Conservation (phyloP, 2,329 filamentous ascomycete genomes). For the Cyanodermella asteris region DNA sequence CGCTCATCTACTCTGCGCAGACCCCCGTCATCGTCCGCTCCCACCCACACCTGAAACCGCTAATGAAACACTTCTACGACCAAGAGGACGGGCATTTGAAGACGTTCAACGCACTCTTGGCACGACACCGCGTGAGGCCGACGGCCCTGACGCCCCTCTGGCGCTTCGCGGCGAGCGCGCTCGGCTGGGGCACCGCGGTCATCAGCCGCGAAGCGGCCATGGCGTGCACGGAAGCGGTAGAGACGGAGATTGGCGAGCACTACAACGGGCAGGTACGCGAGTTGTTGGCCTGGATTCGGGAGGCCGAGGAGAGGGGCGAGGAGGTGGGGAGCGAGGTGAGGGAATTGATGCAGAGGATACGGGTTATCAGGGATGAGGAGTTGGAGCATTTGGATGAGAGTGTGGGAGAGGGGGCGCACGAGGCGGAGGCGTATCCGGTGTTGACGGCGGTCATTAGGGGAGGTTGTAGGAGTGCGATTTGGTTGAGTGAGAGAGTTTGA, state of each 20-base stretch:
- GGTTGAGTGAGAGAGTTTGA: slow-evolving; percentile 41
- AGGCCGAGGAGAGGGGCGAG: slow-evolving; percentile 57
- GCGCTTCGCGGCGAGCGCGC: slow-evolving; percentile 53
- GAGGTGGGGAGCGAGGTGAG: slow-evolving; percentile 59
- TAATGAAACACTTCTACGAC: slow-evolving; percentile 97
- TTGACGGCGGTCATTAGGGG: slow-evolving; percentile 68
- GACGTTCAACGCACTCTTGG: slow-evolving; percentile 66
- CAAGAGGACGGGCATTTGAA: slow-evolving; percentile 76
- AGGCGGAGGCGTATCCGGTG: slow-evolving; percentile 74
- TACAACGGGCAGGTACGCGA: slow-evolving; percentile 82
- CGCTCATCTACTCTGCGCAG: slow-evolving; percentile 80
- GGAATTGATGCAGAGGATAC: slow-evolving; percentile 48
- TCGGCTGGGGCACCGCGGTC: slow-evolving; percentile 77
- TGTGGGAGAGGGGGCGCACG: slow-evolving; percentile 76
- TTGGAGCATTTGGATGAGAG: slow-evolving; percentile 92
- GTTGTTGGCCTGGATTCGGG: slow-evolving; percentile 57
- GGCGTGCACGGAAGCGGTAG: slow-evolving; percentile 95
- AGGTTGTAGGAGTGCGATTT: slow-evolving; percentile 85
- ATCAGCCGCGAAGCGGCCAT: slow-evolving; percentile 88
- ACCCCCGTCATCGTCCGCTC: slow-evolving; percentile 57
- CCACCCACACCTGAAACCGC: slow-evolving; percentile 66
- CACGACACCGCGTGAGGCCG: slow-evolving; percentile 72
- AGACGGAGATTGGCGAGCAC: slow-evolving; percentile 91
- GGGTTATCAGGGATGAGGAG: slow-evolving; percentile 82
- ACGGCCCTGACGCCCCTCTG: slow-evolving; percentile 85